A percentile compares a stretch with the other conserved stretches of the same genome.
These are phyloP conservation scores for Syzygium grande DNA, from an alignment of 345 rosid genomes.

Conservation along the genomic window DNA sequence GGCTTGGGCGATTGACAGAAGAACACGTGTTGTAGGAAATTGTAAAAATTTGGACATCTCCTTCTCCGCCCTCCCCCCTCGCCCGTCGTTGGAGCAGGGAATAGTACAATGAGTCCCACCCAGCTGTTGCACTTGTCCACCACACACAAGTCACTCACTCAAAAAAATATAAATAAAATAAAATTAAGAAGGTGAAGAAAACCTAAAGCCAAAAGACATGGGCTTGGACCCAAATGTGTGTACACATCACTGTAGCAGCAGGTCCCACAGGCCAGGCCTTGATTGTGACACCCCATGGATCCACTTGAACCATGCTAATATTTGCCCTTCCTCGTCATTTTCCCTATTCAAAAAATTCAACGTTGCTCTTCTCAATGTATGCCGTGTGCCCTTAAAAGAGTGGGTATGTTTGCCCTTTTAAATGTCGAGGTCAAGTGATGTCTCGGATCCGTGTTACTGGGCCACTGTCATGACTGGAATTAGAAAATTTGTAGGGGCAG, in stretches of 20 bases:
- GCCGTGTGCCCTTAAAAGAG: neutral
- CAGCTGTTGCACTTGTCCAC: neutral
- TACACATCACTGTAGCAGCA: neutral
- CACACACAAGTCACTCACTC: neutral
- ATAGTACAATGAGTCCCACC: neutral
- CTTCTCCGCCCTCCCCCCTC: too few species aligned
- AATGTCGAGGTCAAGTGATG: neutral
- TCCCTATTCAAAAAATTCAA: neutral
- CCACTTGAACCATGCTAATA: neutral
- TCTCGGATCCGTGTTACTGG: neutral
- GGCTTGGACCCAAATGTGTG: neutral
- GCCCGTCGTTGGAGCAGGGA: too few species aligned
- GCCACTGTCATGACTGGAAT: neutral
- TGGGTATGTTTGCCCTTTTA: neutral
- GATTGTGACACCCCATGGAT: neutral
- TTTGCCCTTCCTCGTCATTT: neutral
- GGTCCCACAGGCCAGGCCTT: neutral
- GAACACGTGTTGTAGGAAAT: too few species aligned
- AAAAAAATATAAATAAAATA: neutral
- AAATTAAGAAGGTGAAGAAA: neutral
- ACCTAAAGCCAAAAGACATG: neutral
- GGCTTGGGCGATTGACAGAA: too few species aligned
- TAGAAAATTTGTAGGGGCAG: neutral
- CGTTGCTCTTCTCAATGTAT: neutral
- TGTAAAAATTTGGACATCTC: too few species aligned